Evolutionary conservation across 2,329 filamentous ascomycete genomes (phyloP), one percentile per base, ranked within the genome.

Genomic region (Cercospora zeae-maydis): DNA sequence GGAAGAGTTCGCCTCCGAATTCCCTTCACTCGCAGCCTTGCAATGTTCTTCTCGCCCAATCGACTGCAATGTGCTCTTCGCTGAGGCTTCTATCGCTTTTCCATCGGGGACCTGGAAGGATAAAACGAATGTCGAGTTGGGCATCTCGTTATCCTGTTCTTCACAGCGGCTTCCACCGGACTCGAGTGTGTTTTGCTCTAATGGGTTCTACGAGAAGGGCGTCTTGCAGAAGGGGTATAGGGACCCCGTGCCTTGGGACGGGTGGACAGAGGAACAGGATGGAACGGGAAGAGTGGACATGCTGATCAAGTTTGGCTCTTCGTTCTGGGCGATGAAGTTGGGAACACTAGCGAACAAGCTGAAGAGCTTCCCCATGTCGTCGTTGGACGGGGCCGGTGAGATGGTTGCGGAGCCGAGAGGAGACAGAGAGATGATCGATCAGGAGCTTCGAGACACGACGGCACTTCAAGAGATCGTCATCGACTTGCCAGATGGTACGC

Each of bases 391-490:
- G 27, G 2, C 5, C 16, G 31, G 24, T 1, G 27, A 5, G 21
- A 24, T 19, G 30, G 33, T n/a, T 34, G 24, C 14, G 13, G 14
- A 33, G 8, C n/a, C n/a, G 2, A 67, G 51, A 13, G 62, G 68
- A 13, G 62, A 68, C 21, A 39, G 47, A 3, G 65, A 70, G 1
- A 68, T 71, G 10, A 75, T 79, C 1, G 66, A 71, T 2, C 66
- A 70, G 3, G 70, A 70, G 3, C 66, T 81, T 10, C 69, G 72
- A 33, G 67, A 72, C 3, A 72, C 81, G 45, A 78, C 74, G 1
- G 79, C 77, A 3, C 72, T 75, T 3, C 79, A 81, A 61, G 78
- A 81, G 54, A 71, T 81, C 30, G 76, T 75, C 34, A 75, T 77
- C 11, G 67, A 72, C 8, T 58, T 61, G 65, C 62, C 71, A 4